phyloP scores from a whole-genome alignment of 2,329 filamentous ascomycete genomes.

The Capronia coronata region DNA sequence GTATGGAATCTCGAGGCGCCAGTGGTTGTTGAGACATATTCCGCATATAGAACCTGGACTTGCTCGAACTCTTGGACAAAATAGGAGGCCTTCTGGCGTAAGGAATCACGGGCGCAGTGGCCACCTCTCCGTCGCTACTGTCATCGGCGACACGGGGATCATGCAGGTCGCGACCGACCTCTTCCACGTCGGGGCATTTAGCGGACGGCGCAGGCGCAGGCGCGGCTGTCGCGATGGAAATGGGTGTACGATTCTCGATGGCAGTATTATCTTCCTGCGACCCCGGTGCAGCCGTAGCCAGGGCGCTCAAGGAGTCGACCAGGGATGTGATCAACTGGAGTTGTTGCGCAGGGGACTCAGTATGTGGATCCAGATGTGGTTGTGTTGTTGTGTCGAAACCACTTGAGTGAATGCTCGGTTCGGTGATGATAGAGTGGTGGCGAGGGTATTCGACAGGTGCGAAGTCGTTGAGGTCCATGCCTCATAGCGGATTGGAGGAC shows the following conservation, averaged over 20 bases:
- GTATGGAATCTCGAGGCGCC: slow-evolving; percentile 16
- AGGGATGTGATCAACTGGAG: slow-evolving; percentile 50
- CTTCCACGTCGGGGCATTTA: slow-evolving; percentile 13
- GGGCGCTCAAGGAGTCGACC: slow-evolving; percentile 55
- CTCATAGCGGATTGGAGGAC: slow-evolving; percentile 11
- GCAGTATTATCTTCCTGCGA: slow-evolving; percentile 1
- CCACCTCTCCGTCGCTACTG: slow-evolving; percentile 22
- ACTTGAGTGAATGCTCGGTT: slow-evolving; percentile 1
- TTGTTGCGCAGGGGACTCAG: slow-evolving; percentile 10
- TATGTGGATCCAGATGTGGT: slow-evolving; percentile 1
- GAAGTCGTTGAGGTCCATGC: slow-evolving; percentile 18
- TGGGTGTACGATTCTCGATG: slow-evolving; percentile 1
- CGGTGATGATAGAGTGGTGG: slow-evolving; percentile 1
- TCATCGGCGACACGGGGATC: slow-evolving; percentile 15
- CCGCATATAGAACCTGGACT: slow-evolving; percentile 14
- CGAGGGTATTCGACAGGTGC: slow-evolving; percentile 11
- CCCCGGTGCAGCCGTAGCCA: slow-evolving; percentile 43
- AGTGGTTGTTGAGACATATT: slow-evolving; percentile 16
- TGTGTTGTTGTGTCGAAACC: slow-evolving; percentile 1
- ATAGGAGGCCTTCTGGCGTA: slow-evolving; percentile 21
- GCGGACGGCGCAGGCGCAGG: too few species aligned
- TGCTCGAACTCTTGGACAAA: slow-evolving; percentile 16
- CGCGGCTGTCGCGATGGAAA: too few species aligned
- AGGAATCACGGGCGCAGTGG: slow-evolving; percentile 22
- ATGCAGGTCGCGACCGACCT: slow-evolving; percentile 18